Percentiles rank a stretch among this genome's conserved stretches.
Conservation (phyloP, 495 filamentous ascomycete species). For the Penicillium cinerascens region DNA sequence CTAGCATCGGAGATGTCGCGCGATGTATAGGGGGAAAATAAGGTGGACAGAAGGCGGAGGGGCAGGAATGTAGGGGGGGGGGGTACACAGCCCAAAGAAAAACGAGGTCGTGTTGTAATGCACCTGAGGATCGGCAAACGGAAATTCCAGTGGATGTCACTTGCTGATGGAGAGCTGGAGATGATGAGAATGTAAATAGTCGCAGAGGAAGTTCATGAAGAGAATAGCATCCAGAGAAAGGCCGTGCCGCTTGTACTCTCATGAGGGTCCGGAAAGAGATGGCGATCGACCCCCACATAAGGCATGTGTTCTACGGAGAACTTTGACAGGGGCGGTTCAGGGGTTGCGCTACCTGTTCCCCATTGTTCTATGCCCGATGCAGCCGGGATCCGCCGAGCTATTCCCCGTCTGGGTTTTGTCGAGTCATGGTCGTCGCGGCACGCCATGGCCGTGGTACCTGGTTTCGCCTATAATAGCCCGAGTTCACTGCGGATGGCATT, state of each 20-base stretch:
- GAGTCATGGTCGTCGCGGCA: background rate
- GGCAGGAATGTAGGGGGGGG: conserved; percentile 22
- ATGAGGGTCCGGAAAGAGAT: conserved; percentile 1
- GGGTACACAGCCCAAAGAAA: conserved; percentile 2
- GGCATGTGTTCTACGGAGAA: conserved; percentile 26
- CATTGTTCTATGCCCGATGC: conserved; percentile 6
- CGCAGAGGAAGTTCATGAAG: background rate
- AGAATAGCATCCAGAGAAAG: background rate
- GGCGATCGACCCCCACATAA: conserved; percentile 27
- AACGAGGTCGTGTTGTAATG: conserved; percentile 15
- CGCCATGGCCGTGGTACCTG: background rate
- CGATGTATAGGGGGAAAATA: conserved; percentile 7
- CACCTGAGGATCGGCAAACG: conserved; percentile 11
- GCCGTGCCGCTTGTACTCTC: conserved; percentile 1
- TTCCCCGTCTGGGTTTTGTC: background rate
- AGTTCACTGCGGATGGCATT: background rate
- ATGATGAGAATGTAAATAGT: background rate
- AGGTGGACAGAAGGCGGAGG: conserved; percentile 12
- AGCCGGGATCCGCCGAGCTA: conserved; percentile 5
- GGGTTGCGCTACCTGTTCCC: conserved; percentile 18
- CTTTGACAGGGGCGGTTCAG: conserved; percentile 28
- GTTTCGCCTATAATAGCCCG: background rate
- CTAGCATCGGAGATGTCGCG: conserved; percentile 21
- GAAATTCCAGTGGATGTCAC: conserved; percentile 14
- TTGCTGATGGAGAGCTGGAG: background rate